Percentiles rank a stretch among this genome's conserved stretches.
Evolutionary conservation across 768 basidiomycete genomes (phyloP).

Genomic region (Tulasnella sp.): DNA sequence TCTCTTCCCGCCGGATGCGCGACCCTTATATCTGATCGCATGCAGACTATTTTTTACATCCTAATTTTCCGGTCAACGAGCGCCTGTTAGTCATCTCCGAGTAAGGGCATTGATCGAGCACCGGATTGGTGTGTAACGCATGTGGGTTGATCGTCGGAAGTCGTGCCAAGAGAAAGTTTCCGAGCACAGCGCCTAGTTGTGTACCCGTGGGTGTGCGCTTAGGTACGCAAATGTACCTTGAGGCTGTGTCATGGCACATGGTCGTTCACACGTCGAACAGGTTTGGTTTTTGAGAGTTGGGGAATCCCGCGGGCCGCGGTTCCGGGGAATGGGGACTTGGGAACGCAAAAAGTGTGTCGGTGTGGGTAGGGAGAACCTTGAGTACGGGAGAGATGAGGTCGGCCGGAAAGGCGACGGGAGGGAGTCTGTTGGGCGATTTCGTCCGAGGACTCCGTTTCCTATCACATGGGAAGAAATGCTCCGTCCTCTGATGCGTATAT

Average conservation of each 20-base stretch:
- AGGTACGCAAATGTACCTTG: neutral
- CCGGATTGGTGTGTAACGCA: neutral
- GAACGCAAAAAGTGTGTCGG: neutral
- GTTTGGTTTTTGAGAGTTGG: no score
- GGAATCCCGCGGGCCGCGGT: neutral
- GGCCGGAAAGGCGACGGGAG: conserved; percentile 1
- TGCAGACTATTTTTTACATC: neutral
- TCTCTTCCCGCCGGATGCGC: neutral
- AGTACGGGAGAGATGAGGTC: neutral
- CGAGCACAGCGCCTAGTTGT: no score
- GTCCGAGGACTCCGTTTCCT: neutral
- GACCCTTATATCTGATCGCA: neutral
- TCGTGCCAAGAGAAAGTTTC: neutral
- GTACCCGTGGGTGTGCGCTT: neutral
- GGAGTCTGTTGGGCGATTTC: conserved; percentile 3
- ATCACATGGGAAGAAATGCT: neutral
- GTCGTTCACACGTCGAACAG: neutral
- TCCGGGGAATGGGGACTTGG: neutral
- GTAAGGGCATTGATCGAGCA: neutral
- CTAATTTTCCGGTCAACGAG: neutral
- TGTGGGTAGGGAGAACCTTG: neutral
- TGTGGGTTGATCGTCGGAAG: neutral
- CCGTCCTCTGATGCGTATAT: neutral
- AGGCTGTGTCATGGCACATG: neutral
- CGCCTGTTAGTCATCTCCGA: neutral